Conservation (phyloP, 1,284 basidiomycete genomes). For the Vanrija sp. region DNA sequence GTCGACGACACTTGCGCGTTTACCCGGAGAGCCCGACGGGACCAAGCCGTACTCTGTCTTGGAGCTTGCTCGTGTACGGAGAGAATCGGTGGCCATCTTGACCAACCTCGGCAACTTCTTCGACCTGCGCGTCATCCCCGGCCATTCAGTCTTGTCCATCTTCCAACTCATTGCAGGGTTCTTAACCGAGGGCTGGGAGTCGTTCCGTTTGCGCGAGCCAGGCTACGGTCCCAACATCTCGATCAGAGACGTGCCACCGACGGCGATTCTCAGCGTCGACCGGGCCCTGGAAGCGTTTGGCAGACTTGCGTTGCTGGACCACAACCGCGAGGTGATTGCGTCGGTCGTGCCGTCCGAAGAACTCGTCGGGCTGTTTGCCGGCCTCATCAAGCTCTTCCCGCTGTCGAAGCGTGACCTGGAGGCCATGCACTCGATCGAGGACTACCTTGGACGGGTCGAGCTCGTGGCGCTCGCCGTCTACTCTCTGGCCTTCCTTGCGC, state of each 20-base stretch:
- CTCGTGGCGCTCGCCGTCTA: conserved; percentile 75
- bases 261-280: conserved; percentile 35
- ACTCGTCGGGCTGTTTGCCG: conserved; percentile 62
- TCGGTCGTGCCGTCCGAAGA: conserved; percentile 58
- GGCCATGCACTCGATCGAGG: conserved; percentile 55
- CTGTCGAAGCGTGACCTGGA: conserved; percentile 70
- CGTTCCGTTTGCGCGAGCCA: conserved; percentile 57
- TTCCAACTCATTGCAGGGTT: conserved; percentile 71
- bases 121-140: conserved; percentile 46
- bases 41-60: conserved; percentile 57
- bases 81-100: conserved; percentile 71
- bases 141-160: conserved; percentile 54
- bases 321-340: conserved; percentile 71
- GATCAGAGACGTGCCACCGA: conserved; percentile 25
- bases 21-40: conserved; percentile 33
- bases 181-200: conserved; percentile 55
- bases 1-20: conserved; percentile 51
- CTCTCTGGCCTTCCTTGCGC: conserved; percentile 76
- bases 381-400: conserved; percentile 76
- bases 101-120: conserved; percentile 61
- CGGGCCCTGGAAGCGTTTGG: conserved; percentile 76
- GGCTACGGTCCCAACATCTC: conserved; percentile 32
- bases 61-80: conserved; percentile 69
- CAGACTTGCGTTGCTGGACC: conserved; percentile 68
- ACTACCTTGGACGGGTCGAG: conserved; percentile 75